Percentiles rank a stretch among this genome's conserved stretches.
These are phyloP conservation scores for Hawksworthiomyces lignivorus DNA, from an alignment of 2,329 filamentous ascomycete genomes.

Conservation along the genomic window DNA sequence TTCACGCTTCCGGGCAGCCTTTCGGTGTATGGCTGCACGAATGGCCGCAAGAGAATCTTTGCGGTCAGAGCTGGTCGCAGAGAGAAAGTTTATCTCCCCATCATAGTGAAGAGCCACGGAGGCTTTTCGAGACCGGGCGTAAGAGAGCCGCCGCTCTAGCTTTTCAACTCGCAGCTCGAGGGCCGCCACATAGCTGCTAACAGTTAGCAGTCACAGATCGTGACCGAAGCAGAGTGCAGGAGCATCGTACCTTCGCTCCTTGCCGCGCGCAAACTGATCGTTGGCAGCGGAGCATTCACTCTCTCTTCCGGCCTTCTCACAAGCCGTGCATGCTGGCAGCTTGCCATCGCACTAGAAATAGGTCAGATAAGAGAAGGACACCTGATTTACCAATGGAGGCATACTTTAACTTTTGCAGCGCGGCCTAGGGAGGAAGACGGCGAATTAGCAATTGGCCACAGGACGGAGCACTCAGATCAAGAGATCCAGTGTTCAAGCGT, in stretches of 20 bases:
- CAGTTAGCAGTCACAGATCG: slow-evolving; percentile 12
- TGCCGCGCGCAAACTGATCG: slow-evolving; percentile 90
- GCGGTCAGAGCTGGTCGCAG: slow-evolving; percentile 36
- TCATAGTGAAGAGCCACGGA: slow-evolving; percentile 63
- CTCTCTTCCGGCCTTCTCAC: slow-evolving; percentile 81
- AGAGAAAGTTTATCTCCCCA: slow-evolving; percentile 32
- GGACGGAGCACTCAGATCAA: too few species aligned
- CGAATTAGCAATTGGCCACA: too few species aligned
- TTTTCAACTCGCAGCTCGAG: slow-evolving; percentile 88
- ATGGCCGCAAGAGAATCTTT: slow-evolving; percentile 57
- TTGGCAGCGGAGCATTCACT: slow-evolving; percentile 89
- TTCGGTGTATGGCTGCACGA: slow-evolving; percentile 55
- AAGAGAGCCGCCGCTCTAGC: slow-evolving; percentile 69
- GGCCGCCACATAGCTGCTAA: slow-evolving; percentile 74
- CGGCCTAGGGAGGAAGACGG: slow-evolving; percentile 45
- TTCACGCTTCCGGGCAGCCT: slow-evolving; percentile 59
- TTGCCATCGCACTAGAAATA: slow-evolving; percentile 75
- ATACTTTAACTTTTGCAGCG: slow-evolving; percentile 82
- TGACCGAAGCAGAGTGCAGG: not conserved
- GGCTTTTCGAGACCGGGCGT: slow-evolving; percentile 62
- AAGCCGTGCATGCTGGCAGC: slow-evolving; percentile 87
- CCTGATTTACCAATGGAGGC: not conserved
- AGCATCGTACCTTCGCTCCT: slow-evolving; percentile 69
- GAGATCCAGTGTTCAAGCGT: too few species aligned
- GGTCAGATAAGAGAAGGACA: not conserved